A percentile compares a stretch with the other conserved stretches of the same genome.
phyloP scores from a whole-genome alignment of 2,329 filamentous ascomycete genomes.

The Colletotrichum gigasporum region DNA sequence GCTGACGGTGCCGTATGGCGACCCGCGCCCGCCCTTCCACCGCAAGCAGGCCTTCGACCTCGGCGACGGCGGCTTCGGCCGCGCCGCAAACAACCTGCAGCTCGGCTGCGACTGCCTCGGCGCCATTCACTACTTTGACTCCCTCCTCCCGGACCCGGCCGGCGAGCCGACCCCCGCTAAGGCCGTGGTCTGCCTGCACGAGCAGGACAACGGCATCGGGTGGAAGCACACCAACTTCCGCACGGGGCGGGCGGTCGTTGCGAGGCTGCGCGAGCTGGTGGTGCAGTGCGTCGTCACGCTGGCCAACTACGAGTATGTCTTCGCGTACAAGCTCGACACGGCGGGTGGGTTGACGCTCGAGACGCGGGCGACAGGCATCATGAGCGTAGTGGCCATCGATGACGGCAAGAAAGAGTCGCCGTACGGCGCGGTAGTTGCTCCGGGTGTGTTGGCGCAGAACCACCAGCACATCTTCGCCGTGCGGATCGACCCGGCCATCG shows the following conservation, averaged over 20 bases:
- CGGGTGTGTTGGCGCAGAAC: slow-evolving; percentile 73
- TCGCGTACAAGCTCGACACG: slow-evolving; percentile 66
- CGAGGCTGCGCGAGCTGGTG: slow-evolving; percentile 69
- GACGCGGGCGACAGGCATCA: slow-evolving; percentile 72
- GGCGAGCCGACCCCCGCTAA: slow-evolving; percentile 62
- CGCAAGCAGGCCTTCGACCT: slow-evolving; percentile 79
- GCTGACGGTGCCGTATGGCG: slow-evolving; percentile 76
- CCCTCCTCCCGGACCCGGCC: slow-evolving; percentile 59
- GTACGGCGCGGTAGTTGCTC: slow-evolving; percentile 71
- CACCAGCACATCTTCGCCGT: slow-evolving; percentile 77
- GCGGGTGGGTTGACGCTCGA: slow-evolving; percentile 70
- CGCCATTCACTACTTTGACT: slow-evolving; percentile 71
- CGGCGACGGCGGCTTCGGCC: slow-evolving; percentile 74
- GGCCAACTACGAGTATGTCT: slow-evolving; percentile 74
- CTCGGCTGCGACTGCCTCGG: slow-evolving; percentile 78
- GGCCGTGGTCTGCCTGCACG: slow-evolving; percentile 74
- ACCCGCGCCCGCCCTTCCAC: slow-evolving; percentile 71
- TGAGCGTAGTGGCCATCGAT: slow-evolving; percentile 69
- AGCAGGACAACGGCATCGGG: slow-evolving; percentile 75
- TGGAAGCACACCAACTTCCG: slow-evolving; percentile 79
- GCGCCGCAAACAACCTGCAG: slow-evolving; percentile 73
- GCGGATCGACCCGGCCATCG: slow-evolving; percentile 72
- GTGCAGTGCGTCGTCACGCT: slow-evolving; percentile 76
- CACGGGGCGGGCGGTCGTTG: slow-evolving; percentile 69
- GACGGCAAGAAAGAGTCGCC: slow-evolving; percentile 56